A percentile compares a stretch with the other conserved stretches of the same genome.
These are phyloP conservation scores for Debaryomyces hansenii DNA, from an alignment of 805 yeast species.

Conservation along the genomic window DNA sequence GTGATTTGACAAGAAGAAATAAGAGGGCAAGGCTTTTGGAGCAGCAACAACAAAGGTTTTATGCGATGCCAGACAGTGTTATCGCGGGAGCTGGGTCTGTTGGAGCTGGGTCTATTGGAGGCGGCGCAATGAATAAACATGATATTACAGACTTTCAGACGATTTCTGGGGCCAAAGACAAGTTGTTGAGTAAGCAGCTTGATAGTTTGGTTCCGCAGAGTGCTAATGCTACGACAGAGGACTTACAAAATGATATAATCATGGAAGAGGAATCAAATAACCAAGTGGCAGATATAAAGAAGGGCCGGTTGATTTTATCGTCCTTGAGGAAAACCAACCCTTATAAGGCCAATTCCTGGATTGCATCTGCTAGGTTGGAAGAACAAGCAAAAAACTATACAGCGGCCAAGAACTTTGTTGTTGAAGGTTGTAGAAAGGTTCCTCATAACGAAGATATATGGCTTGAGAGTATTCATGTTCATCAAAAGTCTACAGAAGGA, in stretches of 20 bases:
- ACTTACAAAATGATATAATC: constrained; percentile 31
- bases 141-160: constrained; percentile 47
- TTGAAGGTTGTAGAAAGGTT: constrained; percentile 72
- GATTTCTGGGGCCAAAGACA: constrained; percentile 64
- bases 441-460: constrained; percentile 73
- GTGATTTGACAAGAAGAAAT: constrained; percentile 79
- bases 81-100: constrained; percentile 34
- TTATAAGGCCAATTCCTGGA: constrained; percentile 74
- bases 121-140: constrained; percentile 12
- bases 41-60: constrained; percentile 65
- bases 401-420: constrained; percentile 60
- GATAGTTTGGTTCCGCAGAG: constrained; percentile 31
- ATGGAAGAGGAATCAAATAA: constrained; percentile 13
- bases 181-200: constrained; percentile 53
- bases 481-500: constrained; percentile 43
- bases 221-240: constrained; percentile 24
- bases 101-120: constrained; percentile 8
- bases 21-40: constrained; percentile 66
- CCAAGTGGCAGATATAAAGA: constrained; percentile 56
- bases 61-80: constrained; percentile 80
- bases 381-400: constrained; percentile 56
- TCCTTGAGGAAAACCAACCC: constrained; percentile 76
- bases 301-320: constrained; percentile 59
- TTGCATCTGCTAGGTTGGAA: constrained; percentile 81
- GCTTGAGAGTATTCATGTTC: constrained; percentile 75